These are phyloP conservation scores for Pholiota conissans DNA, from an alignment of 768 basidiomycete species.

Conservation along the genomic window DNA sequence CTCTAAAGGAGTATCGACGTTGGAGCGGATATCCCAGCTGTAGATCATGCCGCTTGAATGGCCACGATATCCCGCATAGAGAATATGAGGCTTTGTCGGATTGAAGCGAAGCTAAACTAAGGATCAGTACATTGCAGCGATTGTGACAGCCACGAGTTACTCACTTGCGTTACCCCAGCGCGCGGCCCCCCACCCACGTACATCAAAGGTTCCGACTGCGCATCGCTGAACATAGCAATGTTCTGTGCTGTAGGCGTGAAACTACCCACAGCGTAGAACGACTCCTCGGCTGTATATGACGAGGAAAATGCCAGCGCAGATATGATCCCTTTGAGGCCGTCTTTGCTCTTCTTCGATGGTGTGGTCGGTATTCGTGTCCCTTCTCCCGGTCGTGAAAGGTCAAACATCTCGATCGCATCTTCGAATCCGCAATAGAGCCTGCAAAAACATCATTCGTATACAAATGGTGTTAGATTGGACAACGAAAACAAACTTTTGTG, in stretches of 20 bases:
- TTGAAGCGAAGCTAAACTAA: constrained; percentile 56
- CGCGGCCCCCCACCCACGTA: constrained; percentile 60
- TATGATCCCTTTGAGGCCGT: constrained; percentile 91
- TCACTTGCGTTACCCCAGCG: constrained; percentile 58
- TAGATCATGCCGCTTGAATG: constrained; percentile 52
- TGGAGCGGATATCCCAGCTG: constrained; percentile 77
- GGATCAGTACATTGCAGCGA: not conserved
- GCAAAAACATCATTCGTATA: constrained; percentile 1
- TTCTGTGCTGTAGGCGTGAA: constrained; percentile 56
- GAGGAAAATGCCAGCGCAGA: constrained; percentile 81
- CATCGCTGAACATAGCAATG: constrained; percentile 68
- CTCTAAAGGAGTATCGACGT: constrained; percentile 42
- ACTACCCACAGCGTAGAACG: constrained; percentile 78
- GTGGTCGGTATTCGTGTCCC: constrained; percentile 71
- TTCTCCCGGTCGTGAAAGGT: constrained; percentile 70
- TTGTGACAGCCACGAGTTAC: not conserved
- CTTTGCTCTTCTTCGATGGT: constrained; percentile 73
- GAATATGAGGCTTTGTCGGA: constrained; percentile 62
- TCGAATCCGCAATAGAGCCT: constrained; percentile 90
- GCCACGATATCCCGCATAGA: constrained; percentile 81
- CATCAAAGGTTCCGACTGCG: constrained; percentile 52
- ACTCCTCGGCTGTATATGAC: constrained; percentile 46
- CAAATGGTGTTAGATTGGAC: not conserved
- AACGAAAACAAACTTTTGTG: constrained; percentile 52
- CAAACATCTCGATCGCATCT: constrained; percentile 84